Evolutionary conservation across 306 rosid species (phyloP).

Genomic region (Comarum palustre): DNA sequence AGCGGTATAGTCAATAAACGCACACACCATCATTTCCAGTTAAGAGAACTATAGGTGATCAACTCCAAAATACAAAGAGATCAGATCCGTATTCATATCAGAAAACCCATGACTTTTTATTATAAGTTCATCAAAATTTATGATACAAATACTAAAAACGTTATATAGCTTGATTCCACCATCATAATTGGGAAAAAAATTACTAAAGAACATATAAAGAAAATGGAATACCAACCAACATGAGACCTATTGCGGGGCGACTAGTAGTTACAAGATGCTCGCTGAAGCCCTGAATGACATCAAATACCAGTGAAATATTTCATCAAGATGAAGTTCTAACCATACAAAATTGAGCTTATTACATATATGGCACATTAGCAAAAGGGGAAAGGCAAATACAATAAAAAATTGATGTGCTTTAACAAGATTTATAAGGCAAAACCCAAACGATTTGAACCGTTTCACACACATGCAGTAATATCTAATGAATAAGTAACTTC

Average conservation of each 20-base stretch:
- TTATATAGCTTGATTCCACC: neutral
- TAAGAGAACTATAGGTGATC: too few relatives aligned
- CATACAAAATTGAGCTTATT: constrained; percentile 7
- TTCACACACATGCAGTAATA: neutral
- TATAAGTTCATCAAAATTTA: constrained; percentile 8
- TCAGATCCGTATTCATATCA: neutral
- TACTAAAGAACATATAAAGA: neutral
- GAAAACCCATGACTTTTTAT: neutral
- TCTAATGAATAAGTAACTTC: neutral
- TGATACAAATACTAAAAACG: neutral
- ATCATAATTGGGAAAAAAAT: neutral
- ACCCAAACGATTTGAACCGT: neutral
- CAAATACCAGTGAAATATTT: constrained; percentile 1
- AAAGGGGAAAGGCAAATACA: neutral
- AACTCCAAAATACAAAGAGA: neutral
- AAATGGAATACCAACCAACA: constrained; percentile 64
- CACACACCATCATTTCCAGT: neutral
- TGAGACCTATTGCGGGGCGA: constrained; percentile 92
- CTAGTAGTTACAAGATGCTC: constrained; percentile 92
- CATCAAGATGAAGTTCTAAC: constrained; percentile 3
- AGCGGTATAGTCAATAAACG: neutral
- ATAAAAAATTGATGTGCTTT: neutral
- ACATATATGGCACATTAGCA: neutral
- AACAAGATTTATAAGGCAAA: neutral
- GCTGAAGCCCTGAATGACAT: constrained; percentile 74